Base-by-base conservation (phyloP, 2,329 filamentous ascomycete species). In the Diaporthe helianthi region DNA sequence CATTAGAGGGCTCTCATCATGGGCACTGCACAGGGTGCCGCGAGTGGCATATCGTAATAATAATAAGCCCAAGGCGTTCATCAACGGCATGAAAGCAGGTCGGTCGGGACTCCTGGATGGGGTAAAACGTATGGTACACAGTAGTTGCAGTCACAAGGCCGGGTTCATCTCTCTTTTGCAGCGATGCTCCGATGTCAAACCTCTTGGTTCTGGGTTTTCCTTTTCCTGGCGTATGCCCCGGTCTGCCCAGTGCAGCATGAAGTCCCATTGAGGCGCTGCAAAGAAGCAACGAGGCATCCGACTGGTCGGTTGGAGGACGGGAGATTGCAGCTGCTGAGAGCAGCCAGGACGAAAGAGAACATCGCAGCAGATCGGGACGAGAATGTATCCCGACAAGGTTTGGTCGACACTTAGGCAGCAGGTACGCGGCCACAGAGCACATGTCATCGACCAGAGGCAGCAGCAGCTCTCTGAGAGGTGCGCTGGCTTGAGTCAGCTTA, bases 311-410 rank as follows among this genome's bases (percentile, higher is more conserved):
- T 51, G 26, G 58, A 15, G 15, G 38, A 55, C 38, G 58, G 67
- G 67, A 65, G 54, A 69, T 69, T 54, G 55, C 55, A 64, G 15
- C 58, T n/a, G n/a, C n/a, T n/a, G n/a, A n/a, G n/a, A 54, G 67
- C 49, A 68, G 58, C 6, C 29, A 52, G 47, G 46, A 54, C 55
- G 33, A 24, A 64, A 13, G 47, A 31, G 47, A 17, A 17, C 36
- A 26, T 36, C 22, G 65, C 24, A 26, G 53, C 44, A 52, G 53
- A 26, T 68, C 47, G 49, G 55, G 47, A 64, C 55, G 46, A 46
- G 24, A 53, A 64, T 68, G 55, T 26, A 31, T 41, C 58, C 58
- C 58, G 36, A 49, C 22, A 49, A 63, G 44, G 58, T 49, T 49
- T 63, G 58, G 44, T 19, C 44, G 29, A 49, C n/a, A n/a, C n/a